phyloP scores from a whole-genome alignment of 495 filamentous ascomycete species.

The Penicillium waksmanii region DNA sequence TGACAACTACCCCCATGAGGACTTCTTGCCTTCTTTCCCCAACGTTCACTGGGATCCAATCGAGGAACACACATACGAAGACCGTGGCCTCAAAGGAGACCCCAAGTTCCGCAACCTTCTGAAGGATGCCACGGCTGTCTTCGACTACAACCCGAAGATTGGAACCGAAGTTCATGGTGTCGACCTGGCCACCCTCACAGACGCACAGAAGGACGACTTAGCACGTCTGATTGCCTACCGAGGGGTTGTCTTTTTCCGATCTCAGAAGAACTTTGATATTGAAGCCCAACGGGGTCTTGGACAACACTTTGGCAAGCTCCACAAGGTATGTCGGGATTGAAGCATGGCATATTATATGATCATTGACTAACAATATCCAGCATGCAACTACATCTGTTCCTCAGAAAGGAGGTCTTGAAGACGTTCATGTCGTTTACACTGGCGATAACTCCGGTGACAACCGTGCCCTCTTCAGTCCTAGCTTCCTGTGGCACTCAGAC shows the following conservation, averaged over 20 bases:
- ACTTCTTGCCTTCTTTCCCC: slow-evolving; percentile 61
- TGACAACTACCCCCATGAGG: slow-evolving; percentile 56
- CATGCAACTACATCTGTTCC: slow-evolving; percentile 64
- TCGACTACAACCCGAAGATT: slow-evolving; percentile 69
- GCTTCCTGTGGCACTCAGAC: slow-evolving; percentile 67
- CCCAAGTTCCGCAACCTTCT: slow-evolving; percentile 57
- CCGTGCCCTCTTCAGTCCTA: slow-evolving; percentile 49
- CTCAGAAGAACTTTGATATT: slow-evolving; percentile 68
- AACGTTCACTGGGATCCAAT: slow-evolving; percentile 57
- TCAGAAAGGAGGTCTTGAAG: slow-evolving; percentile 60
- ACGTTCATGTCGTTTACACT: slow-evolving; percentile 70
- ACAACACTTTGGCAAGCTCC: slow-evolving; percentile 66
- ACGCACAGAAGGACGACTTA: slow-evolving; percentile 74
- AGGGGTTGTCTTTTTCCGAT: slow-evolving; percentile 75
- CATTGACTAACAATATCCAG: slow-evolving; percentile 14
- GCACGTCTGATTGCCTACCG: slow-evolving; percentile 71
- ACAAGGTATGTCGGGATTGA: slow-evolving; percentile 48
- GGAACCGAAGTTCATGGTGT: slow-evolving; percentile 75
- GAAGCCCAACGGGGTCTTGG: slow-evolving; percentile 69
- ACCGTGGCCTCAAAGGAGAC: slow-evolving; percentile 59
- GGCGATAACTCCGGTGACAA: slow-evolving; percentile 67
- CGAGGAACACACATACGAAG: slow-evolving; percentile 53
- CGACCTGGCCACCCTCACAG: slow-evolving; percentile 66
- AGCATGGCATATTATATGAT: neutral
- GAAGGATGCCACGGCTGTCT: slow-evolving; percentile 53